phyloP scores from a whole-genome alignment of 345 rosid species.

The Lepidium didymum region DNA sequence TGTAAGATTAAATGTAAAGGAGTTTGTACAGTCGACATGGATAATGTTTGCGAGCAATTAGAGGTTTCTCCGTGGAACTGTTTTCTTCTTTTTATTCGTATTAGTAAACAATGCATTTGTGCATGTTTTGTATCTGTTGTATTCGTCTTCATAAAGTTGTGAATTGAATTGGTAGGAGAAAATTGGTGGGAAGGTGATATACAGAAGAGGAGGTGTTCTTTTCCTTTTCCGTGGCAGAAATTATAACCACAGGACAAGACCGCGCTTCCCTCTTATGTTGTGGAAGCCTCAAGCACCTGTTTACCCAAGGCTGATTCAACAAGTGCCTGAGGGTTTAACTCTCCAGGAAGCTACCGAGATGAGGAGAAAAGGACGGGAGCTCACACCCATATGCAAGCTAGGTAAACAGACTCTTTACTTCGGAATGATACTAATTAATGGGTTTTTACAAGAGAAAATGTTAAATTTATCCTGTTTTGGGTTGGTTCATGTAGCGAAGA shows the following conservation, averaged over 20 bases:
- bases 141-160: neutral
- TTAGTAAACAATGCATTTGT: neutral
- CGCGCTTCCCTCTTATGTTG: conserved; percentile 83
- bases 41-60: conserved; percentile 75
- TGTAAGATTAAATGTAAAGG: conserved; percentile 95
- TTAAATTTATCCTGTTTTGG: neutral
- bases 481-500: conserved; percentile 49
- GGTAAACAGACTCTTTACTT: conserved; percentile 34
- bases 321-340: conserved; percentile 66
- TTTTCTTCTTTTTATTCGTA: neutral
- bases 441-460: neutral
- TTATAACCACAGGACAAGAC: conserved; percentile 73
- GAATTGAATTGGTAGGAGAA: conserved; percentile 49
- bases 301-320: conserved; percentile 70
- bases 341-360: conserved; percentile 56
- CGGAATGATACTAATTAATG: neutral
- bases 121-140: neutral
- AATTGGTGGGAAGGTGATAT: conserved; percentile 87
- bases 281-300: conserved; percentile 85
- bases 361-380: conserved; percentile 73
- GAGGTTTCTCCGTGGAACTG: conserved; percentile 43
- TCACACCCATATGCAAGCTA: conserved; percentile 73
- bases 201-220: conserved; percentile 64
- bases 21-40: conserved; percentile 93
- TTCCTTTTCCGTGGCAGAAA: conserved; percentile 90